phyloP scores from a whole-genome alignment of 129 eudicot genomes.

The Arctium minus region DNA sequence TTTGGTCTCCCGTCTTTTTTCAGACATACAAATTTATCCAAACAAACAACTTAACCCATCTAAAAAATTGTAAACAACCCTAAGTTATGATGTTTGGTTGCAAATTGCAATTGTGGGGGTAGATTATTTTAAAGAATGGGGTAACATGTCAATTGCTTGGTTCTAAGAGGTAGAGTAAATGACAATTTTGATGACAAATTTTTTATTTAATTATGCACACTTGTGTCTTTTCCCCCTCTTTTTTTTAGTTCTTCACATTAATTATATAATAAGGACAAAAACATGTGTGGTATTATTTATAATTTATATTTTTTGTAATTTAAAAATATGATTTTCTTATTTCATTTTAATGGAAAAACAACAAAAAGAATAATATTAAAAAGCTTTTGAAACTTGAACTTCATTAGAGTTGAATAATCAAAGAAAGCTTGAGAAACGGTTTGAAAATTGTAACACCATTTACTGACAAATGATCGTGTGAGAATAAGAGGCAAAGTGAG shows the following conservation, averaged over 20 bases:
- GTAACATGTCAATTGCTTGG: slow-evolving; percentile 23
- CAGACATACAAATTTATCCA: too few relatives aligned
- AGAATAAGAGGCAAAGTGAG: too few relatives aligned
- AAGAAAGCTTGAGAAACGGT: too few relatives aligned
- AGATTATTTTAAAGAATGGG: slow-evolving; percentile 7
- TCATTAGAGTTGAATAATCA: too few relatives aligned
- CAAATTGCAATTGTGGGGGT: slow-evolving; percentile 16
- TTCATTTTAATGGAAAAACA: neutral
- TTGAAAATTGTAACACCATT: too few relatives aligned
- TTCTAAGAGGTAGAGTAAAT: slow-evolving; percentile 18
- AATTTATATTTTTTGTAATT: neutral
- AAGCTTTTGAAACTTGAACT: neutral
- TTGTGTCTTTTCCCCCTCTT: neutral
- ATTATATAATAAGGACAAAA: slow-evolving; percentile 6
- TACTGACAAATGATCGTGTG: too few relatives aligned
- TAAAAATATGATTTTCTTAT: neutral
- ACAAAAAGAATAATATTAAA: neutral
- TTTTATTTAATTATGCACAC: slow-evolving; percentile 20
- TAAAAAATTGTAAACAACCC: too few relatives aligned
- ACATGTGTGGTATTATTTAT: neutral
- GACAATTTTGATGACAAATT: slow-evolving; percentile 11
- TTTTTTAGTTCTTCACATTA: neutral
- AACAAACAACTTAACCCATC: too few relatives aligned
- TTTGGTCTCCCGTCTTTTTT: too few relatives aligned
- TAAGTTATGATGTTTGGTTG: neutral